Conservation (phyloP, 1,139 yeast species). For the Blastobotrys capitulatus region DNA sequence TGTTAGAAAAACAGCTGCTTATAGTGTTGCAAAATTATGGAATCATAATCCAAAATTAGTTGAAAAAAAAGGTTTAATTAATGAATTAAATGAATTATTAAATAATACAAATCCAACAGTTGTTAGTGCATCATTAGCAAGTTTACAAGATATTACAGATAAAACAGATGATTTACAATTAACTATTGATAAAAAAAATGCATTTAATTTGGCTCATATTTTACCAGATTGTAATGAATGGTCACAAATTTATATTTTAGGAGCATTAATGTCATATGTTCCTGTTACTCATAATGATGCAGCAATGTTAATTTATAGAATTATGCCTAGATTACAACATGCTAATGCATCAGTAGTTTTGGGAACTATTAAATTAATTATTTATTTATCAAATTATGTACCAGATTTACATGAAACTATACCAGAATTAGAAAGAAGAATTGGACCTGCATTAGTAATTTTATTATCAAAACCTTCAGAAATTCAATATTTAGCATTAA, state of each 20-base stretch:
- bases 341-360: conserved; percentile 78
- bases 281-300: conserved; percentile 70
- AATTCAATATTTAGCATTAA: conserved; percentile 71
- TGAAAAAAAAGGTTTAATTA: conserved; percentile 44
- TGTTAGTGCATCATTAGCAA: conserved; percentile 67
- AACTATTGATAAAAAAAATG: conserved; percentile 52
- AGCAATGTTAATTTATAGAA: conserved; percentile 56
- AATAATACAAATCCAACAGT: conserved; percentile 54
- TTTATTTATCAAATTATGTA: conserved; percentile 70
- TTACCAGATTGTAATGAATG: conserved; percentile 66
- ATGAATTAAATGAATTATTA: conserved; percentile 52
- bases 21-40: conserved; percentile 63
- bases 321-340: conserved; percentile 71
- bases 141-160: conserved; percentile 63
- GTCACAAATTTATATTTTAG: conserved; percentile 69
- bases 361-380: conserved; percentile 65
- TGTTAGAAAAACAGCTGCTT: conserved; percentile 66
- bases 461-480: conserved; percentile 76
- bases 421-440: conserved; percentile 51
- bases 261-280: conserved; percentile 61
- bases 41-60: conserved; percentile 49
- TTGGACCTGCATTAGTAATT: conserved; percentile 69
- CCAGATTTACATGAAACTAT: conserved; percentile 35
- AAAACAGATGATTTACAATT: conserved; percentile 45
- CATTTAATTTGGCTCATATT: conserved; percentile 45